These are phyloP conservation scores for Bimuria novae-zelandiae DNA, from an alignment of 2,329 filamentous ascomycete species.

Conservation along the genomic window DNA sequence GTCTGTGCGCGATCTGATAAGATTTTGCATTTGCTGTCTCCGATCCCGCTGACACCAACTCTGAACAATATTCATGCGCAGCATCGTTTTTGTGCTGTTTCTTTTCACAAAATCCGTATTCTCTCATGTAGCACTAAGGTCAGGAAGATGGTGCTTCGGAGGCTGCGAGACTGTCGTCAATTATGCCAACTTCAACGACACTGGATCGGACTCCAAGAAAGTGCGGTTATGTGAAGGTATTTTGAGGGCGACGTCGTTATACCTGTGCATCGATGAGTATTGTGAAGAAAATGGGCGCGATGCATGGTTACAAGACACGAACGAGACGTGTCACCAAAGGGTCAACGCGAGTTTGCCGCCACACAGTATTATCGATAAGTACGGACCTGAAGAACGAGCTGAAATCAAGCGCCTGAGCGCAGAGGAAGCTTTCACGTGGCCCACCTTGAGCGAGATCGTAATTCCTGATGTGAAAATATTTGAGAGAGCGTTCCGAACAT, in stretches of 20 bases:
- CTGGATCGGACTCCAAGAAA: conserved; percentile 31
- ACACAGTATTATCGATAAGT: conserved; percentile 31
- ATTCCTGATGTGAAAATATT: conserved; percentile 29
- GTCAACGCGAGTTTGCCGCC: conserved; percentile 29
- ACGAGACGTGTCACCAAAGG: conserved; percentile 27
- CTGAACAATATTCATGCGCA: conserved; percentile 24
- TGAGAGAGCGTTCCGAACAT: conserved; percentile 33
- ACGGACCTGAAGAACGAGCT: conserved; percentile 22
- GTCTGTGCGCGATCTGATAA: conserved; percentile 28
- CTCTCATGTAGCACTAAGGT: conserved; percentile 16
- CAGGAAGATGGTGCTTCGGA: conserved; percentile 34
- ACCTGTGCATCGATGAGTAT: conserved; percentile 34
- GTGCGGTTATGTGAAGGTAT: conserved; percentile 32
- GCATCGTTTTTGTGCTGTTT: conserved; percentile 11
- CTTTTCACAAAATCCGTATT: conserved; percentile 17
- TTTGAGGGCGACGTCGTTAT: conserved; percentile 31
- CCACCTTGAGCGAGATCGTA: conserved; percentile 22
- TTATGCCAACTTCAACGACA: conserved; percentile 41
- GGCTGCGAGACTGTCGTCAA: conserved; percentile 36
- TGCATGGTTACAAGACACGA: conserved; percentile 24
- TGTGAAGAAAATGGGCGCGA: conserved; percentile 23
- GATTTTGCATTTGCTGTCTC: conserved; percentile 25
- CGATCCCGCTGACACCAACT: conserved; percentile 11
- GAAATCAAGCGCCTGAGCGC: conserved; percentile 22
- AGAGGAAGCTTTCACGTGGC: conserved; percentile 26